Base-by-base conservation (phyloP, 768 basidiomycete species). In the Phaeotremella skinneri region DNA sequence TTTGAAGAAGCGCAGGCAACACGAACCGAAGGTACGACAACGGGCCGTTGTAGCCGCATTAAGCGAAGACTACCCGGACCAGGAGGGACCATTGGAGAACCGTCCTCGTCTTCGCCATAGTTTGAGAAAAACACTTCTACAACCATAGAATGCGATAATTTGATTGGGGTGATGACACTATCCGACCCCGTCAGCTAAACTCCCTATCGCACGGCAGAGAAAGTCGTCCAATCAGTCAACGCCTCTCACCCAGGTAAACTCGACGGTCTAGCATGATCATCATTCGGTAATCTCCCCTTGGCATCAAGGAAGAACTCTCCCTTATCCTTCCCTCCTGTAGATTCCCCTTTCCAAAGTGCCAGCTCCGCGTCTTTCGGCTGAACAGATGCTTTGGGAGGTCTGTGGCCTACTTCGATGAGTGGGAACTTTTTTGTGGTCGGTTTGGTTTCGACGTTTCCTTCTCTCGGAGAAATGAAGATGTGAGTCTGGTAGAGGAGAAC, bases 81-180 rank as follows among this genome's bases (percentile, higher is more conserved):
- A 21, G 58, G 55, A 9, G 27, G 43, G 2, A 51, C 37, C 17
- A 67, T 37, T 16, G 55, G 49, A 30, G 52, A 39, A 1, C 66
- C 69, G 7, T 53, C 20, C 20, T 65, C 43, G 27, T 63, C 60
- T 50, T 67, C 62, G 5, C 66, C 69, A 14, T 64, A 41, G 1
- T 64, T 63, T 4, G 62, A 58, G 49, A 72, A 72, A 58, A 58
- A 67, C 3, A 72, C 58, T 27, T 69, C 67, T 1, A 65, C 59
- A 1, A 72, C 52, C 14, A 72, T 53, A 34, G 58, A 49, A 42
- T 72, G 70, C 0, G 64, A 52, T 1, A 72, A 58, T 20, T 55
- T 49, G 34, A 72, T 56, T 9, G 70, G 70, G 7, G 67, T 66
- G 27, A 53, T 52, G 49, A 66, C 66, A 2, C 70, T 71, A 20